Base-by-base conservation (phyloP, 768 basidiomycete genomes). In the Lactifluus volemus region DNA sequence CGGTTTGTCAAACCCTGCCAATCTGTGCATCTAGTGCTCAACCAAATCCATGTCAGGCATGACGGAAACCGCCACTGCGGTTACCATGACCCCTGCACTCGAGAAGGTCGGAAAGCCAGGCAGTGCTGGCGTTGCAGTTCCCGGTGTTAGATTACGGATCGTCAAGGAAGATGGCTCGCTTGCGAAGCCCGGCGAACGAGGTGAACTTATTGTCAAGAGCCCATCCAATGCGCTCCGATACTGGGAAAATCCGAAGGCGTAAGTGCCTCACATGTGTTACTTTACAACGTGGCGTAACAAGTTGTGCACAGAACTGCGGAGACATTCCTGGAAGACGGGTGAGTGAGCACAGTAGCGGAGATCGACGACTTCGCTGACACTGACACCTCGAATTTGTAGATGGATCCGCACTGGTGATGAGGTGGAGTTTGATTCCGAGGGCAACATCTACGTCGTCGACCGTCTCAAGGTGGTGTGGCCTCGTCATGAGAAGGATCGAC, bases 391-490 rank as follows among this genome's bases (percentile, higher is more conserved):
- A 21, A n/a, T 48, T 47, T 6, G 14, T 39, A 85, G 85, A 45
- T 89, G 85, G 85, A 76, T 88, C 4, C 77, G 75, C 54, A 88
- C 86, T 0, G 88, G 85, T 2, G 85, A 87, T 65, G 81, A 85
- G 70, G 86, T 79, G 2, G 71, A 73, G 60, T 78, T 86, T 48
- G 73, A 78, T 50, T 67, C 75, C 64, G 78, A 84, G 54, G 77
- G 77, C 10, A 81, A 86, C 53, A 61, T 88, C 5, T 81, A 81
- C 66, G 74, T 87, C 44, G 70, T 85, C 17, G 85, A 87, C 67
- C 75, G 85, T 36, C 68, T 86, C 25, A 87, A 87, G 75, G 84
- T 51, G 25, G 48, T 9, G 21, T n/a, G 21, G 15, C 7, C 38
- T 2, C 5, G 42, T 29, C 12, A 12, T 10, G 5, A 29, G 45